A percentile compares a stretch with the other conserved stretches of the same genome.
phyloP scores from a whole-genome alignment of 352 stramenopile genomes.

The Globisporangium orthogonon region DNA sequence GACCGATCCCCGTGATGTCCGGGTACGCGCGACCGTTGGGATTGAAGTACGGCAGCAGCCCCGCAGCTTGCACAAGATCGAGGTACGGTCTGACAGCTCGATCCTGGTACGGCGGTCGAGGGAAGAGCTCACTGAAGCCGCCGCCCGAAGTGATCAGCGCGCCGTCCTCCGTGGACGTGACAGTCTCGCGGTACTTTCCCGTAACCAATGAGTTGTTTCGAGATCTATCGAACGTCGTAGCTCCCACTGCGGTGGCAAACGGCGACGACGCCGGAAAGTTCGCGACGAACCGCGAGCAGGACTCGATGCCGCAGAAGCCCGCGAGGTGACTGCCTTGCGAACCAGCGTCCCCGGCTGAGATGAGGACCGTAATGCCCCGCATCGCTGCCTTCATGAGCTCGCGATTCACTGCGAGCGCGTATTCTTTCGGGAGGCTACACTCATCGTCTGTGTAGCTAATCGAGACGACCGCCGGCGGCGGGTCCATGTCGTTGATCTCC shows the following conservation, averaged over 20 bases:
- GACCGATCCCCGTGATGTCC: slow-evolving; percentile 57
- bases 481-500: slow-evolving; percentile 60
- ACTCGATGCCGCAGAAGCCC: slow-evolving; percentile 33
- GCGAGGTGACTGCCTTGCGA: slow-evolving; percentile 46
- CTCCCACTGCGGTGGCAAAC: slow-evolving; percentile 64
- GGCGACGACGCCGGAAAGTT: slow-evolving; percentile 72
- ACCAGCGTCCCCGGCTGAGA: slow-evolving; percentile 60
- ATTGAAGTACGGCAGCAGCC: slow-evolving; percentile 31
- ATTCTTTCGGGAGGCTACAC: slow-evolving; percentile 46
- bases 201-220: not conserved
- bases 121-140: slow-evolving; percentile 55
- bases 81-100: slow-evolving; percentile 35
- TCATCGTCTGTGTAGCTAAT: slow-evolving; percentile 85
- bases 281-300: slow-evolving; percentile 45
- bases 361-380: slow-evolving; percentile 55
- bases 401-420: slow-evolving; percentile 52
- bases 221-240: slow-evolving; percentile 32
- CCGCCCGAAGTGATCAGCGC: slow-evolving; percentile 73
- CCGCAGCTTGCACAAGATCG: slow-evolving; percentile 13
- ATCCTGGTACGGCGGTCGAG: slow-evolving; percentile 41
- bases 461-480: slow-evolving; percentile 54
- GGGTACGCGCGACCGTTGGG: slow-evolving; percentile 43
- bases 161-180: slow-evolving; percentile 35
- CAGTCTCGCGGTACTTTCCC: slow-evolving; percentile 37
- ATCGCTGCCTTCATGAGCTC: slow-evolving; percentile 75